Evolutionary conservation across 2,329 filamentous ascomycete genomes (phyloP).

Genomic region (Plectosphaerella plurivora): DNA sequence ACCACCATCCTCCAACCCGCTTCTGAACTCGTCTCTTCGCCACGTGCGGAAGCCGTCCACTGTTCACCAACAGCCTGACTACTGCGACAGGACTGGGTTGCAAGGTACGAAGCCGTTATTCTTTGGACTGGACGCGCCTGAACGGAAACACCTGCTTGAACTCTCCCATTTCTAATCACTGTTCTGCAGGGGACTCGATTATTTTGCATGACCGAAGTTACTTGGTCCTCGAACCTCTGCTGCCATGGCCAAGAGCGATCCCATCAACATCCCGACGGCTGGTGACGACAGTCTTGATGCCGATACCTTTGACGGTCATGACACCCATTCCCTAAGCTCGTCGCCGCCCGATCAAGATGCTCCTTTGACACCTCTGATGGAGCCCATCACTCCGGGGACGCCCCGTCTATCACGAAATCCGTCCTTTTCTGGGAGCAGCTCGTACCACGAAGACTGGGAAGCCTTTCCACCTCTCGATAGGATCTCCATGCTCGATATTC

Average conservation of each 20-base stretch:
- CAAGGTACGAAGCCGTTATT: too few relatives aligned
- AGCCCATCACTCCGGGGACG: slow-evolving; percentile 40
- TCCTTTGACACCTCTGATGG: slow-evolving; percentile 47
- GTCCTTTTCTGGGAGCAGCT: slow-evolving; percentile 79
- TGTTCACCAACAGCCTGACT: too few relatives aligned
- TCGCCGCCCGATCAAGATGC: slow-evolving; percentile 38
- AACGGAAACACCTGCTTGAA: too few relatives aligned
- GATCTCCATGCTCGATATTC: slow-evolving; percentile 83
- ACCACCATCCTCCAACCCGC: too few relatives aligned
- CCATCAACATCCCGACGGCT: slow-evolving; percentile 22
- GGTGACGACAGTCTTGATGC: slow-evolving; percentile 36
- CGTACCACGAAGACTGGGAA: slow-evolving; percentile 87
- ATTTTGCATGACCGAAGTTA: too few relatives aligned
- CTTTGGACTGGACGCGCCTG: too few relatives aligned
- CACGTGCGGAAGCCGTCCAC: too few relatives aligned
- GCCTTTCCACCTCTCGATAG: slow-evolving; percentile 83
- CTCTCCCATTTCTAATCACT: too few relatives aligned
- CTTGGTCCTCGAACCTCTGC: too few relatives aligned
- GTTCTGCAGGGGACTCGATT: too few relatives aligned
- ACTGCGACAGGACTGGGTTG: too few relatives aligned
- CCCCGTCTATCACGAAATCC: slow-evolving; percentile 66
- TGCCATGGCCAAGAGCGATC: slow-evolving; percentile 19
- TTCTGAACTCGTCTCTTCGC: slow-evolving; percentile 13
- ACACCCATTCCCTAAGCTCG: slow-evolving; percentile 36
- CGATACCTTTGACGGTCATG: slow-evolving; percentile 36